These are phyloP conservation scores for Xylaria digitata DNA, from an alignment of 2,329 filamentous ascomycete genomes.

Conservation along the genomic window DNA sequence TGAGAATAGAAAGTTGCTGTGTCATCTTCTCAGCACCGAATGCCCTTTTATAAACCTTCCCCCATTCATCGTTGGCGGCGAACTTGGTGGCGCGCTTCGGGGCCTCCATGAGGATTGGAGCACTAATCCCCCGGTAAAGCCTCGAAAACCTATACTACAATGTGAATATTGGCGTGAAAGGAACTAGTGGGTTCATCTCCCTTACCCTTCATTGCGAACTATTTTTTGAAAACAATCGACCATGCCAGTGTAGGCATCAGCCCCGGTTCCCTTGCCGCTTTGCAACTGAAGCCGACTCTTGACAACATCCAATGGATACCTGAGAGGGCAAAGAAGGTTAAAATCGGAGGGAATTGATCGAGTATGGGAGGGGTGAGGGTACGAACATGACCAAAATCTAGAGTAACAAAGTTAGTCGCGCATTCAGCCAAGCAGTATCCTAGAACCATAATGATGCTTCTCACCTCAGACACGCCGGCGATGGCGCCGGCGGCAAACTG, in stretches of 20 bases:
- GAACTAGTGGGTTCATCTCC: constrained; percentile 16
- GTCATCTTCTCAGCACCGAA: constrained; percentile 91
- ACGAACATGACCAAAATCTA: constrained; percentile 89
- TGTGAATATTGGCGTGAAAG: constrained; percentile 30
- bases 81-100: constrained; percentile 94
- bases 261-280: constrained; percentile 76
- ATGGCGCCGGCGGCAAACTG: constrained; percentile 74
- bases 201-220: constrained; percentile 91
- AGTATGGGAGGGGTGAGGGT: constrained; percentile 19
- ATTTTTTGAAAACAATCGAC: constrained; percentile 98
- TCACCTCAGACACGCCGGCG: constrained; percentile 96
- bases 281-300: constrained; percentile 98
- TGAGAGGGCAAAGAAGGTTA: constrained; percentile 55
- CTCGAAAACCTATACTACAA: constrained; percentile 75
- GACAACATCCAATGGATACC: constrained; percentile 98
- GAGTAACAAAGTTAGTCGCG: constrained; percentile 38
- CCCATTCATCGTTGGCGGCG: constrained; percentile 98
- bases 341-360: constrained; percentile 35
- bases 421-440: background rate
- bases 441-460: constrained; percentile 57
- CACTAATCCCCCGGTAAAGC: constrained; percentile 93
- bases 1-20: constrained; percentile 90
- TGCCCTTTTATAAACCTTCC: constrained; percentile 87
- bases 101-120: constrained; percentile 97
- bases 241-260: constrained; percentile 96